Percentiles rank a stretch among this genome's conserved stretches.
Conservation (phyloP, 2,329 filamentous ascomycete species). For the Sclerotinia minor region DNA sequence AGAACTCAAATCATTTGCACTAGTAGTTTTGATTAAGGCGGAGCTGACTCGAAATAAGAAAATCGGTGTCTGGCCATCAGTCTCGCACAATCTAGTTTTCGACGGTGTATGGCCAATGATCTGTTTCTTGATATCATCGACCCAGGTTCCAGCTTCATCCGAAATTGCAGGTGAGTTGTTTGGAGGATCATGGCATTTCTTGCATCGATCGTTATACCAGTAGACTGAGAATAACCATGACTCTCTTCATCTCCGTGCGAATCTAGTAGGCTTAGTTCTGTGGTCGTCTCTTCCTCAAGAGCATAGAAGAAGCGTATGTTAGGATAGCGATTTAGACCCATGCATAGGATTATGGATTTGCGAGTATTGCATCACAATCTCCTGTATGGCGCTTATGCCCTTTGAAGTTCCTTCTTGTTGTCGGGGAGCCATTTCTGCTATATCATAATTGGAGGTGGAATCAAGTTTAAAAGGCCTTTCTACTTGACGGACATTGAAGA, state of each 20-base stretch:
- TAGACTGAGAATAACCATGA: background rate
- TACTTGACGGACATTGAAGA: background rate
- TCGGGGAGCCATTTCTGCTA: background rate
- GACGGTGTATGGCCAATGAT: background rate
- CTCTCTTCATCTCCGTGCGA: background rate
- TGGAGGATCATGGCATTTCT: no score
- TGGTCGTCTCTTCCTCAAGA: background rate
- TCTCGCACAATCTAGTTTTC: background rate
- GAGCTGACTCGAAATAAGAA: background rate
- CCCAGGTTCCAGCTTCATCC: background rate
- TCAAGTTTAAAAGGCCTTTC: background rate
- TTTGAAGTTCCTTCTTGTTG: conserved; percentile 11
- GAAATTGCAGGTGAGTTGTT: background rate
- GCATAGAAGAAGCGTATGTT: no score
- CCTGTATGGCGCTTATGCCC: conserved; percentile 3
- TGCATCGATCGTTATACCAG: background rate
- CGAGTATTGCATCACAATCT: background rate
- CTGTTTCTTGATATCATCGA: background rate
- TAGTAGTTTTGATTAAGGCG: background rate
- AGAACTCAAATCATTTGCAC: background rate
- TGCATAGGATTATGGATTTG: background rate
- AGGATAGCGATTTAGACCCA: background rate
- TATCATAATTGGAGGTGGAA: background rate
- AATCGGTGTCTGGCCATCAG: background rate
- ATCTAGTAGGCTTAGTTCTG: background rate